Evolutionary conservation across 176 grass and related monocot species (phyloP), one percentile per base, ranked within the genome.

Genomic region (Chloris gayana): DNA sequence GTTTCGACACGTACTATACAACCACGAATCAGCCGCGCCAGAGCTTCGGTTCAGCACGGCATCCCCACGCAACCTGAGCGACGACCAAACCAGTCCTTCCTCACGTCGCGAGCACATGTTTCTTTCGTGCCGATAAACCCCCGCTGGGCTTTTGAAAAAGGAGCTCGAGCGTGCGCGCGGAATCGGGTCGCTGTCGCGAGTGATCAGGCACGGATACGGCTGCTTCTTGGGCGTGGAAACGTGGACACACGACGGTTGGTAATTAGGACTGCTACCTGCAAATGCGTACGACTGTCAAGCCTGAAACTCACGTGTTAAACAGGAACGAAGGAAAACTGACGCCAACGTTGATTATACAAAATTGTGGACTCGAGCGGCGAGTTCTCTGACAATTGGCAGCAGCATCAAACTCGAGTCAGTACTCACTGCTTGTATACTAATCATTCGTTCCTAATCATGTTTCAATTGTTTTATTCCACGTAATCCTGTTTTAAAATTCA

Each of bases 81-180:
- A 65, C 3, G 38, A 65, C 45, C 60, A 0, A 50, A 21, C 8
- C 10, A 37, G 4, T 12, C 14, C 12, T 5, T 64, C 12, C 1
- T 64, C 3, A 7, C 65, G 12, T 24, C 53, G 44, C 37, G 5
- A n/a, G 29, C 73, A 12, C 83, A 18, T 32, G 67, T 72, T 73
- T 79, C 58, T 79, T 72, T 73, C 68, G 69, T 73, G 58, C 75
- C 58, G 22, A n/a, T 77, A 70, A 14, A 32, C 22, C 21, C 54
- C 54, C 38, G 4, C 22, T 18, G 12, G 19, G 14, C 21, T 46
- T 84, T 60, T 44, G 25, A 45, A 34, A 57, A 69, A 10, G 29
- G 24, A 30, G 31, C n/a, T 75, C 7, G 17, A 17, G 29, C 24
- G 12, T 13, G 38, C 24, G 19, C 6, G 37, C 50, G 21, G 32